Base-by-base conservation (phyloP, 306 rosid species). In the Glycine soja region DNA sequence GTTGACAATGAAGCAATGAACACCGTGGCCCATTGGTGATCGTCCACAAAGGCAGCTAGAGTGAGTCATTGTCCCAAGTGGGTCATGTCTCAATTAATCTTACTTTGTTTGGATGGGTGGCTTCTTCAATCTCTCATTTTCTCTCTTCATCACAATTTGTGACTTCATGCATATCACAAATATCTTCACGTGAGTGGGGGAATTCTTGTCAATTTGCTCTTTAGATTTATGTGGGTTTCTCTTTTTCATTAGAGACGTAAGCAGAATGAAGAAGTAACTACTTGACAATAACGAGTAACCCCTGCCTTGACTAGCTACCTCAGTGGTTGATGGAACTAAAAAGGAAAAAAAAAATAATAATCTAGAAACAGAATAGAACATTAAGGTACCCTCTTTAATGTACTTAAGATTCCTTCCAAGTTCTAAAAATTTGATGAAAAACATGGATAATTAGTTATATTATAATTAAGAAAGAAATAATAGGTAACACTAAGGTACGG, bases 11-110 rank as follows among this genome's bases (percentile, higher is more conserved):
- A 50, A 69, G 19, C 74, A 69, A 18, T 34, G 71, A 59, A 56
- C 69, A 40, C 3, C 67, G 78, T 74, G 76, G 68, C 11, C 13
- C 57, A n/a, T 73, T 80, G 47, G 56, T 58, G 52, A 16, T 56
- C 63, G 32, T 86, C 82, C 77, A 32, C 3, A 3, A 13, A 50
- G 13, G 65, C 62, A 45, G 64, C 24, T 38, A 10, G 9, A 58
- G 70, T 1, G 40, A 30, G 74, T 67, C 62, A 46, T 53, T n/a
- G 24, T 63, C 69, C 59, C 1, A 45, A 46, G 78, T 70, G 85
- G 84, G 82, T 19, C 84, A 70, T 47, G 32, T 18, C 77, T 71
- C 80, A 71, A 77, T 73, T 73, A 83, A 32, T 52, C 65, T 52
- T 32, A 48, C 78, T 30, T 79, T 74, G 70, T 77, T 65, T 72